Evolutionary conservation across 495 filamentous ascomycete species (phyloP), one percentile per base, ranked within the genome.

Genomic region (Aspergillus incahuasiensis): DNA sequence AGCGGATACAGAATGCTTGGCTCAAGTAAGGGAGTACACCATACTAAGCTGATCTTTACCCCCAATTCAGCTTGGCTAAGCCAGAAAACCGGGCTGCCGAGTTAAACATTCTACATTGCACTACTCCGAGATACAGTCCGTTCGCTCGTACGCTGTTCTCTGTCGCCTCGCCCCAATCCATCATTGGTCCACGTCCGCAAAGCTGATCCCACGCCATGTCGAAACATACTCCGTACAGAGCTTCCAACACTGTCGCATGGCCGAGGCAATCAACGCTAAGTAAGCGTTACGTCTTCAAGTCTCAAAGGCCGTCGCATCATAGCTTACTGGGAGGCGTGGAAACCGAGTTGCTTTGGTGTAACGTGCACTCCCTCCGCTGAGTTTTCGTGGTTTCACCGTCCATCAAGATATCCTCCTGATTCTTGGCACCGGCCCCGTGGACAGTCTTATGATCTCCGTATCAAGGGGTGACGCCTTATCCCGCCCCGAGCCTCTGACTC

Each of bases 1-100:
- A 41, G 53, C 50, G 24, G 38, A 57, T 41, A 55, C 48, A 61
- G 57, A 61, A 64, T 64, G 58, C 61, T 64, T 64, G 61, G 61
- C 61, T 39, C 41, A 62, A 32, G 61, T 53, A 63, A 59, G 57
- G 57, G n/a, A n/a, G 55, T 56, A 51, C 28, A 56, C 22, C 28
- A 34, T 15, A 20, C 15, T 42, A 42, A 53, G 22, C 44, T 43
- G 51, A 54, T 24, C 39, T 56, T 20, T 44, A 25, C 40, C 54
- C 34, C 32, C 46, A 43, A 22, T 48, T 16, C 25, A 32, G 7
- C 24, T 51, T 35, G 25, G 18, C 41, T 38, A 43, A 19, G 22
- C 45, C 35, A 50, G 46, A 19, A 15, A 35, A 38, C n/a, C 20
- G 54, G 24, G 6, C 19, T 24, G 57, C 41, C 52, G 51, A 52